These are phyloP conservation scores for Penicillium hordei DNA, from an alignment of 2,329 filamentous ascomycete species.

Conservation along the genomic window DNA sequence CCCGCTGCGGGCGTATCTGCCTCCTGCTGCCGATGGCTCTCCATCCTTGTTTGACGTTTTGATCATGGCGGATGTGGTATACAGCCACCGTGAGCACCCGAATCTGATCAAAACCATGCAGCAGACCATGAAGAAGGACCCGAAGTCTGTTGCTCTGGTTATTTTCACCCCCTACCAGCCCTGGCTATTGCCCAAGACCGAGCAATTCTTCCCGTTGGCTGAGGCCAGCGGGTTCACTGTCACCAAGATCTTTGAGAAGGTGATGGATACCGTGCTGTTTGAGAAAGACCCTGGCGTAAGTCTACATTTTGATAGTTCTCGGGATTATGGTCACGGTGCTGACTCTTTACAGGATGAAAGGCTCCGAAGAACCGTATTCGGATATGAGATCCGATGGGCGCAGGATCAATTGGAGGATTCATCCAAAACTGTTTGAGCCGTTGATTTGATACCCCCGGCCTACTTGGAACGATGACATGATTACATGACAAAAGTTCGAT, in stretches of 20 bases:
- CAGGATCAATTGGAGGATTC: constrained; percentile 27
- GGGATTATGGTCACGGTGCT: constrained; percentile 10
- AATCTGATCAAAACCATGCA: constrained; percentile 73
- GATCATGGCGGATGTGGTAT: constrained; percentile 84
- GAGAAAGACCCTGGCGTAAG: constrained; percentile 76
- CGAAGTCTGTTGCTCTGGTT: constrained; percentile 68
- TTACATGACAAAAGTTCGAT: constrained; percentile 13
- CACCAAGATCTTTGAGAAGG: constrained; percentile 75
- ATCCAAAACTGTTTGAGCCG: constrained; percentile 9
- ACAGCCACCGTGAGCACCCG: constrained; percentile 83
- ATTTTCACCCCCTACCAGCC: constrained; percentile 95
- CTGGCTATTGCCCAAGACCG: constrained; percentile 81
- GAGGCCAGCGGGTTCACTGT: constrained; percentile 70
- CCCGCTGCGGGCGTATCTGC: constrained; percentile 60
- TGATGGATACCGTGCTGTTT: constrained; percentile 85
- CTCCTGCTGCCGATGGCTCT: constrained; percentile 55
- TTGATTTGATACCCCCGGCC: constrained; percentile 12
- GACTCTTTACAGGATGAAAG: constrained; percentile 61
- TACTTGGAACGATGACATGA: constrained; percentile 11
- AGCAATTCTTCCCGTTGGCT: constrained; percentile 81
- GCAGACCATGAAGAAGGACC: constrained; percentile 60
- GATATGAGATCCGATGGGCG: constrained; percentile 70
- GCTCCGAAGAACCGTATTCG: constrained; percentile 77
- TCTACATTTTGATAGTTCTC: constrained; percentile 12
- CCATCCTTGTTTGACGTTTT: constrained; percentile 72